Evolutionary conservation across 345 rosid genomes (phyloP), one percentile per base, ranked within the genome.

Genomic region (Lepidium aucheri): DNA sequence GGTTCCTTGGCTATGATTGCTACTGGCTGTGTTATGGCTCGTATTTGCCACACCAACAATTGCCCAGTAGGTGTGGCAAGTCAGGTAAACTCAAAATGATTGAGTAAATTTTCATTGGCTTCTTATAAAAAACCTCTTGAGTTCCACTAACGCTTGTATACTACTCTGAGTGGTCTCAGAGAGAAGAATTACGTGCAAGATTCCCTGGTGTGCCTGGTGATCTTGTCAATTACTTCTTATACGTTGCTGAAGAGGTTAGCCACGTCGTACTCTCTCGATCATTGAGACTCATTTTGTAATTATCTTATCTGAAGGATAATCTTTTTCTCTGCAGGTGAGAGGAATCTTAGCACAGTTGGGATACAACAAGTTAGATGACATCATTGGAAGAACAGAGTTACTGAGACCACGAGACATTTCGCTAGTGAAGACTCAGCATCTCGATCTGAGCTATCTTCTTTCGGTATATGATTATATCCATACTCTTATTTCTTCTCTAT

Each of bases 1-100:
- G 97, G 99, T 76, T 94, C 99, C 42, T 81, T 94, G 56, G 99
- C 99, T 63, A 90, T 94, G 99, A 94, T 94, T 84, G 99, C 99
- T 73, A 94, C 99, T 67, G 99, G 99, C 13, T 94, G 99, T 79
- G 90, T 94, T 67, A 94, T 90, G 97, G 99, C 99, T 60, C 99
- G 99, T 78, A 94, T 94, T 72, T 94, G 99, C 75, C 99, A 94
- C 76, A 94, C 97, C 64, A 94, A 94, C 72, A 94, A 94, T 67
- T 94, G 99, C 63, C 99, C 99, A 14, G 99, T 94, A 50, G 99
- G 99, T 65, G 96, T 90, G 20, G 97, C 97, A 40, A 94, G 99
- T 80, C 97, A 94, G 94, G 99, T 94, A 74, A 10, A 41, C 39
- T 57, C 61, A 33, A 34, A 28, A 56, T 28, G 26, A 32, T 58